Conservation (phyloP, 306 rosid species). For the Chamaecrista fasciculata region DNA sequence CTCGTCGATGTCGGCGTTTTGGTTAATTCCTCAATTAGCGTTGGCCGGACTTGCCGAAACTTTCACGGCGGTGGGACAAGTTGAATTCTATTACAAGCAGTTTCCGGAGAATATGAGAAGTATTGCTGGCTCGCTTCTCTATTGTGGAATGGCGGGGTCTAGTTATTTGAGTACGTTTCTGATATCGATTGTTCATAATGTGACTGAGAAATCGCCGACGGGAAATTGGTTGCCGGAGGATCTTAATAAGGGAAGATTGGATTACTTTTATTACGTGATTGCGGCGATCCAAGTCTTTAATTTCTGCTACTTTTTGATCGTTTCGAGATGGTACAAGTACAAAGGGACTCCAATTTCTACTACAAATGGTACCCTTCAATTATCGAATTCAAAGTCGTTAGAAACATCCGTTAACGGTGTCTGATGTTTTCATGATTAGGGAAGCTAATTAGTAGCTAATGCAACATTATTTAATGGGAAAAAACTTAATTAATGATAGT, state of each 20-base stretch:
- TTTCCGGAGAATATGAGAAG: conserved; percentile 95
- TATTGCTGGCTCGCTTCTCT: conserved; percentile 68
- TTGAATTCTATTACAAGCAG: conserved; percentile 78
- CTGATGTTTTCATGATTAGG: conserved; percentile 20
- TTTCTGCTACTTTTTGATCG: conserved; percentile 57
- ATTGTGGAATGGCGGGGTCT: conserved; percentile 60
- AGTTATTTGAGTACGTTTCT: conserved; percentile 65
- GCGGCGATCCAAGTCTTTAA: conserved; percentile 47
- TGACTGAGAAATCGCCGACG: conserved; percentile 32
- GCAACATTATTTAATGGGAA: too few relatives aligned
- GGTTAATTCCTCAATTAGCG: conserved; percentile 69
- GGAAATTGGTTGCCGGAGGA: conserved; percentile 86
- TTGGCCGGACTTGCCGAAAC: conserved; percentile 60
- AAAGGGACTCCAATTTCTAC: conserved; percentile 34
- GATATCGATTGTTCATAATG: conserved; percentile 49
- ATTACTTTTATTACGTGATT: conserved; percentile 62
- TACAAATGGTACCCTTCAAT: conserved; percentile 16
- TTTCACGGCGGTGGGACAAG: conserved; percentile 59
- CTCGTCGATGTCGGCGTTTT: conserved; percentile 71
- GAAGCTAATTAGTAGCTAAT: too few relatives aligned
- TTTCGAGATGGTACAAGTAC: conserved; percentile 67
- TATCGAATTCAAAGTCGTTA: conserved; percentile 30
- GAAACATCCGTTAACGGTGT: conserved; percentile 28
- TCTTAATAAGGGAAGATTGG: conserved; percentile 85
- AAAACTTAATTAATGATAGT: too few relatives aligned